A percentile compares a stretch with the other conserved stretches of the same genome.
phyloP scores from a whole-genome alignment of 768 basidiomycete species.

The Atractiella rhizophila region DNA sequence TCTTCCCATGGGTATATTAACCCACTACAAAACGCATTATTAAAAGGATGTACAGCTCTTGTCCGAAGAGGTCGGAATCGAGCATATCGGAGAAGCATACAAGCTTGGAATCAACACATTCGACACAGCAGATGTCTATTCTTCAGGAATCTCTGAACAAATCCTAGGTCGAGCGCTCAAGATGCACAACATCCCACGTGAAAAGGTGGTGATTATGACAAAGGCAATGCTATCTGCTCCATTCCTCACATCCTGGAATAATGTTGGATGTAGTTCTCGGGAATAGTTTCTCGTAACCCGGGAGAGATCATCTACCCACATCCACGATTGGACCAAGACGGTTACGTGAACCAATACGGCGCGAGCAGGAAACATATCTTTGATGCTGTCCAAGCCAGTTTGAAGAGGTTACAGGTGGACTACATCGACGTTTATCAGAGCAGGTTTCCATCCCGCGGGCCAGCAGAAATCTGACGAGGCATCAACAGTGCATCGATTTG shows the following conservation, averaged over 20 bases:
- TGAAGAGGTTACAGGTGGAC: slow-evolving; percentile 45
- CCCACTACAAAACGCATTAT: too few species aligned
- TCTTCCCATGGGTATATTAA: too few species aligned
- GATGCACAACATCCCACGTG: slow-evolving; percentile 38
- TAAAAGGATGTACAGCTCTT: too few species aligned
- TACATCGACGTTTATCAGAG: slow-evolving; percentile 51
- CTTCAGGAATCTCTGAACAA: slow-evolving; percentile 38
- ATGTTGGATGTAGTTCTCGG: too few species aligned
- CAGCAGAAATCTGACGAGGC: slow-evolving; percentile 3
- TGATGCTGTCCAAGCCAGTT: slow-evolving; percentile 29
- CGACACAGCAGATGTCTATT: slow-evolving; percentile 32
- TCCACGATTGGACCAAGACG: slow-evolving; percentile 17
- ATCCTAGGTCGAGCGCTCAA: slow-evolving; percentile 50
- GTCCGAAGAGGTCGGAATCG: too few species aligned
- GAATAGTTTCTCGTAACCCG: slow-evolving; percentile 1
- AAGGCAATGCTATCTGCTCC: slow-evolving; percentile 26
- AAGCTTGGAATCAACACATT: too few species aligned
- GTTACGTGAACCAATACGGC: slow-evolving; percentile 31
- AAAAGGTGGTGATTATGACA: slow-evolving; percentile 52
- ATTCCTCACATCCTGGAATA: too few species aligned
- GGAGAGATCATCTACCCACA: too few species aligned
- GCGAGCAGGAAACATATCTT: slow-evolving; percentile 38
- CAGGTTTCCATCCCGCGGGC: slow-evolving; percentile 15
- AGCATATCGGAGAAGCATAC: too few species aligned
- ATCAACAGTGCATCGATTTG: slow-evolving; percentile 34